Percentiles rank a stretch among this genome's conserved stretches.
phyloP scores from a whole-genome alignment of 768 basidiomycete genomes.

The Russula olivacea region DNA sequence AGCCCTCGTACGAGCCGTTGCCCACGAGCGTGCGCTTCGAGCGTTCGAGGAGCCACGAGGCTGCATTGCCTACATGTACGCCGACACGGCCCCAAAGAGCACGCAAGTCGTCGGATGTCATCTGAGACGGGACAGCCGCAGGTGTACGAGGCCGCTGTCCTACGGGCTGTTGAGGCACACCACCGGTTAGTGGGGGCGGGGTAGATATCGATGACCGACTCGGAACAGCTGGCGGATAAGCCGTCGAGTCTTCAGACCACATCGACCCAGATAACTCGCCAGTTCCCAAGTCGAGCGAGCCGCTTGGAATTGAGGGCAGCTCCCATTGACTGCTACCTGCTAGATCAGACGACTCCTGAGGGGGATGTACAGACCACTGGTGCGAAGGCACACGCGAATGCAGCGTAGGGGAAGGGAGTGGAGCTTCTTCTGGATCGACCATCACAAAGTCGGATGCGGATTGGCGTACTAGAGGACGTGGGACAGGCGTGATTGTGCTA shows the following conservation, averaged over 20 bases:
- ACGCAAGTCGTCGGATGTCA: slow-evolving; percentile 61
- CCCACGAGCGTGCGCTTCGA: slow-evolving; percentile 76
- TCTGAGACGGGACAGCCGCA: neutral
- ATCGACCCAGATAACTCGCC: slow-evolving; percentile 46
- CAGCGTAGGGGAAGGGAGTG: slow-evolving; percentile 39
- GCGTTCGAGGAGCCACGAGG: slow-evolving; percentile 60
- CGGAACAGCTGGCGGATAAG: slow-evolving; percentile 29
- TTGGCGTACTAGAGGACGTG: slow-evolving; percentile 31
- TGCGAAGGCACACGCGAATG: slow-evolving; percentile 40
- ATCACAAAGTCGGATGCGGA: slow-evolving; percentile 33
- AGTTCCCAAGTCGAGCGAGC: slow-evolving; percentile 49
- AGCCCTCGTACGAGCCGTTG: slow-evolving; percentile 79
- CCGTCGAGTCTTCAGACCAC: slow-evolving; percentile 56
- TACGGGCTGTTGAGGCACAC: neutral
- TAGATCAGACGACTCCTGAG: slow-evolving; percentile 32
- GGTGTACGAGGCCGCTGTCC: slow-evolving; percentile 8
- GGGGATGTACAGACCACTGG: slow-evolving; percentile 30
- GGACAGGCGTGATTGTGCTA: slow-evolving; percentile 24
- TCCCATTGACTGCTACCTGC: slow-evolving; percentile 54
- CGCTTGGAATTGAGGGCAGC: slow-evolving; percentile 52
- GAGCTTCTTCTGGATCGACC: slow-evolving; percentile 29
- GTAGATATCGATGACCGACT: slow-evolving; percentile 25
- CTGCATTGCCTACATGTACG: slow-evolving; percentile 63
- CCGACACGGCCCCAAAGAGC: slow-evolving; percentile 70
- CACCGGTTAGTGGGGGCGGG: slow-evolving; percentile 21